Evolutionary conservation across 805 yeast genomes (phyloP).

Genomic region (Candida golubevii): DNA sequence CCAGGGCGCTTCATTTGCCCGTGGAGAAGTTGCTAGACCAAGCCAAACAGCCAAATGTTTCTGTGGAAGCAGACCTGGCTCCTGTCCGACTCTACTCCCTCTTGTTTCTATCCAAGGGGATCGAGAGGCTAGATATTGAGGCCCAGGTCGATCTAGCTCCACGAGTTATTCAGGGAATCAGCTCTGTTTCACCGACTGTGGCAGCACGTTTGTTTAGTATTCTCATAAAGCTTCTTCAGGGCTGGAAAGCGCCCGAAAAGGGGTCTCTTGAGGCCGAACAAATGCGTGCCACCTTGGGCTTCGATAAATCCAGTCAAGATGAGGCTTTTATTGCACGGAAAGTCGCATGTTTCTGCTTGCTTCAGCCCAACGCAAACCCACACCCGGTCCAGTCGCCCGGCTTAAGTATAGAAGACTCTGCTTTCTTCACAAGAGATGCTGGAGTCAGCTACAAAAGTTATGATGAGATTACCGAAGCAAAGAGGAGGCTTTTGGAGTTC

Average conservation of each 20-base stretch:
- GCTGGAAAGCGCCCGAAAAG: conserved; percentile 47
- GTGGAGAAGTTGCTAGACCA: conserved; percentile 58
- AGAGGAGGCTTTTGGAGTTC: conserved; percentile 31
- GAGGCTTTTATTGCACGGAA: conserved; percentile 42
- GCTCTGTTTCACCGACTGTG: conserved; percentile 28
- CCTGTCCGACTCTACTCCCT: conserved; percentile 59
- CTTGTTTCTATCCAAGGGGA: conserved; percentile 62
- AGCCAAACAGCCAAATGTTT: conserved; percentile 52
- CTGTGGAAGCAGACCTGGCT: conserved; percentile 39
- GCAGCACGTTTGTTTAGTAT: conserved; percentile 61
- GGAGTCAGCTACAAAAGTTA: conserved; percentile 53
- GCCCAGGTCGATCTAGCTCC: conserved; percentile 46
- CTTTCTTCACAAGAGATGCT: conserved; percentile 65
- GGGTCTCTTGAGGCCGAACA: conserved; percentile 41
- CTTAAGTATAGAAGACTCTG: conserved; percentile 48
- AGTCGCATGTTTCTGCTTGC: conserved; percentile 54
- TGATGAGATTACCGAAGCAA: conserved; percentile 38
- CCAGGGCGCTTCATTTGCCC: conserved; percentile 57
- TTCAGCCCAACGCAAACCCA: conserved; percentile 38
- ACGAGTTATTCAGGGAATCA: conserved; percentile 42
- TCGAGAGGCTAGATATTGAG: conserved; percentile 46
- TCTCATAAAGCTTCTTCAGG: conserved; percentile 47
- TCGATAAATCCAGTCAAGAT: conserved; percentile 37
- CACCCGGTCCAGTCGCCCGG: conserved; percentile 54
- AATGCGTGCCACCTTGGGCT: conserved; percentile 29